Conservation (phyloP, 805 yeast species). For the Wickerhamomyces bovis region DNA sequence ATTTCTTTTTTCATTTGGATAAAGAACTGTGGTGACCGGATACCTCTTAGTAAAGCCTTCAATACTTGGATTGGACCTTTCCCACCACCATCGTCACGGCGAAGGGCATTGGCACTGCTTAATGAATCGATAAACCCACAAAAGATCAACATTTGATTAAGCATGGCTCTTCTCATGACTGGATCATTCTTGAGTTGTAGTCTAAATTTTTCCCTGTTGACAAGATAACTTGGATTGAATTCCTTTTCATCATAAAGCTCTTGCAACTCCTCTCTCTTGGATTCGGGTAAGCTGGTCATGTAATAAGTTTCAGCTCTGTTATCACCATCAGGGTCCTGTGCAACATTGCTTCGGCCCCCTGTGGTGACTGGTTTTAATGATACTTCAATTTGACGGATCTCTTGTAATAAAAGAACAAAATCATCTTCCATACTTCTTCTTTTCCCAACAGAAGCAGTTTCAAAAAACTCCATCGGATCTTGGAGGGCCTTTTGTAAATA, state of each 20-base stretch:
- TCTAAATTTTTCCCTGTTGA: constrained; percentile 10
- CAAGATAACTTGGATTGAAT: constrained; percentile 13
- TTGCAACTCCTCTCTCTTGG: constrained; percentile 7
- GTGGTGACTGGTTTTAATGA: background rate
- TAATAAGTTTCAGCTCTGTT: constrained; percentile 6
- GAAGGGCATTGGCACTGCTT: background rate
- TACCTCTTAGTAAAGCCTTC: background rate
- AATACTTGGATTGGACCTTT: background rate
- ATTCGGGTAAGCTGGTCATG: constrained; percentile 6
- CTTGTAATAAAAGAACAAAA: background rate
- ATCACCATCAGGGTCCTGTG: background rate
- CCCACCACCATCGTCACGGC: background rate
- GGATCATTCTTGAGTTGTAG: constrained; percentile 14
- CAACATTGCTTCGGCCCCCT: background rate
- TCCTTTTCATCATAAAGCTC: constrained; percentile 11
- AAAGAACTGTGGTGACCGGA: background rate
- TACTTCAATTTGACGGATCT: background rate
- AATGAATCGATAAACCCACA: constrained; percentile 1
- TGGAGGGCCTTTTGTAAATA: constrained; percentile 12
- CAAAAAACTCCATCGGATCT: constrained; percentile 11
- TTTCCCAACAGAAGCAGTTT: background rate
- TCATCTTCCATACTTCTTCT: background rate
- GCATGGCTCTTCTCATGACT: constrained; percentile 12
- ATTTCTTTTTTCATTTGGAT: constrained; percentile 3
- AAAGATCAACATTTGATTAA: constrained; percentile 4